Evolutionary conservation across 169 alveolate genomes (phyloP).

Genomic region (Plasmodium adleri): DNA sequence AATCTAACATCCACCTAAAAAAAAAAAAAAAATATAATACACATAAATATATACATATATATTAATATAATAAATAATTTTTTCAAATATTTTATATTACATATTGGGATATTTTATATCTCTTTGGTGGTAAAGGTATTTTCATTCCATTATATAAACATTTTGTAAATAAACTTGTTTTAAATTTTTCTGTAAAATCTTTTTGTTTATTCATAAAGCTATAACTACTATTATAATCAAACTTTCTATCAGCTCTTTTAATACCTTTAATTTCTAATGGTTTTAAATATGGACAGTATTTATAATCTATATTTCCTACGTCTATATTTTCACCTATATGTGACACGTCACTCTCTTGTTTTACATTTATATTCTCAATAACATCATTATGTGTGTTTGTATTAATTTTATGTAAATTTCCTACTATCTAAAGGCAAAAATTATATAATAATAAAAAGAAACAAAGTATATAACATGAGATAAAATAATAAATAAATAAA

Average conservation of each 20-base stretch:
- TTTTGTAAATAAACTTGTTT: constrained; percentile 13
- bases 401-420: constrained; percentile 38
- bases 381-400: constrained; percentile 24
- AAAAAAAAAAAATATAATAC: neutral
- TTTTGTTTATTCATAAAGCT: constrained; percentile 37
- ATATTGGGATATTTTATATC: constrained; percentile 50
- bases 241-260: constrained; percentile 85
- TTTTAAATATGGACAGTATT: constrained; percentile 77
- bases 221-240: constrained; percentile 78
- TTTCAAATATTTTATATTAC: constrained; percentile 11
- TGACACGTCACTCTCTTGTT: neutral
- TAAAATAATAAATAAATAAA: no score
- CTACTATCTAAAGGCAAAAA: constrained; percentile 20
- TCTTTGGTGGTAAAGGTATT: constrained; percentile 82
- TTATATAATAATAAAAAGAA: constrained; percentile 1
- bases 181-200: constrained; percentile 77
- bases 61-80: constrained; percentile 3
- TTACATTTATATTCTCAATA: neutral
- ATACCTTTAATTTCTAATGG: constrained; percentile 83
- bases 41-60: constrained; percentile 3
- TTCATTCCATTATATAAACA: constrained; percentile 82
- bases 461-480: no score
- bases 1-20: constrained; percentile 68
- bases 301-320: constrained; percentile 28
- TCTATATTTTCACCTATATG: constrained; percentile 20